Percentiles rank a stretch among this genome's conserved stretches.
These are phyloP conservation scores for Sporothrix phasma DNA, from an alignment of 2,329 filamentous ascomycete genomes.

Conservation along the genomic window DNA sequence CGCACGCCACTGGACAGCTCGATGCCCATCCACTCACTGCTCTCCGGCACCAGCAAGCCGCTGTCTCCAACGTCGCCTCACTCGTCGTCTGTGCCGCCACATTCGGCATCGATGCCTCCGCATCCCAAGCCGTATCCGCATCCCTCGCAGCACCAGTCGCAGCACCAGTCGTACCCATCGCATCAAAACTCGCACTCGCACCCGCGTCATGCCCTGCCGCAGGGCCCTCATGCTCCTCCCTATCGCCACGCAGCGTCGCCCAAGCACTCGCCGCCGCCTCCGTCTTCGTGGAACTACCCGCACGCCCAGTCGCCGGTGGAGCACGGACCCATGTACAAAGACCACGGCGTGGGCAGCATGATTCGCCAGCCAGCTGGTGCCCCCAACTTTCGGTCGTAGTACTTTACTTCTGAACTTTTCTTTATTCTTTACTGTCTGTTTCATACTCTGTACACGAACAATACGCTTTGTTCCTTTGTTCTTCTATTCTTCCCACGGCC, in stretches of 20 bases:
- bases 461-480: not conserved
- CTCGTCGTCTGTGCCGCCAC: not conserved
- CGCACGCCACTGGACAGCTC: constrained; percentile 41
- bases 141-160: not conserved
- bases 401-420: not conserved
- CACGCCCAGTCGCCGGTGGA: not conserved
- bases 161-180: constrained; percentile 1
- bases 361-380: constrained; percentile 11
- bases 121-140: not conserved
- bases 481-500: not conserved
- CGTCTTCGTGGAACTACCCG: not conserved
- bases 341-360: not conserved
- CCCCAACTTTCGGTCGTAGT: not conserved
- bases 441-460: not conserved
- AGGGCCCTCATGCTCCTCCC: not conserved
- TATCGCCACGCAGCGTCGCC: not conserved
- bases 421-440: not conserved
- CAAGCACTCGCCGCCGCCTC: not conserved
- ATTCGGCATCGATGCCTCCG: not conserved
- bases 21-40: constrained; percentile 44
- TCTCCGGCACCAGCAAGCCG: constrained; percentile 22
- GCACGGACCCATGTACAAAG: constrained; percentile 5
- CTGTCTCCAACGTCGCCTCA: constrained; percentile 5
- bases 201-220: not conserved
- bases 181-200: not conserved